phyloP scores from a whole-genome alignment of 192 early-diverging fungal species.

The Backusella parvicylindrica region DNA sequence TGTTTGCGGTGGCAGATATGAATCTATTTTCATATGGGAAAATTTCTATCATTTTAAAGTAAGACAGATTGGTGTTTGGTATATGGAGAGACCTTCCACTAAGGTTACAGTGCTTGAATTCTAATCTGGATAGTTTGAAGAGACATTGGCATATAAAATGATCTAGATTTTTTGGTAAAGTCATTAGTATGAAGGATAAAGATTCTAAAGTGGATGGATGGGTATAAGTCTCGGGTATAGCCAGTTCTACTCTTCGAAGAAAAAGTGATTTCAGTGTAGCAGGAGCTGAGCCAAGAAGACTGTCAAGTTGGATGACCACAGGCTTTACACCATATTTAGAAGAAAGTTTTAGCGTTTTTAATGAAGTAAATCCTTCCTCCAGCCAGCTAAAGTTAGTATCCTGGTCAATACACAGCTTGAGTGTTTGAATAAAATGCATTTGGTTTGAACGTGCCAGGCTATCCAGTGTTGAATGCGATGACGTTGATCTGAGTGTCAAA shows the following conservation, averaged over 20 bases:
- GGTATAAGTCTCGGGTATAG: background rate
- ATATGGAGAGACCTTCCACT: background rate
- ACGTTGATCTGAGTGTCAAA: background rate
- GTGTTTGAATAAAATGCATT: background rate
- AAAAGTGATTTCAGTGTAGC: background rate
- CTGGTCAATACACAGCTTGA: background rate
- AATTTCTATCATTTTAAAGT: background rate
- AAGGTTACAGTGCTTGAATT: background rate
- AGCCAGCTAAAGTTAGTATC: background rate
- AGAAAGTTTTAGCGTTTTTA: background rate
- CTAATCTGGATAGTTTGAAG: background rate
- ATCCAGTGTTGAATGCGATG: background rate
- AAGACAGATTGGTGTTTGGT: background rate
- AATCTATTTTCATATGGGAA: background rate
- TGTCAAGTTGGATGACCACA: background rate
- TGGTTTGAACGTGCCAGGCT: background rate
- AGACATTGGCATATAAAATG: background rate
- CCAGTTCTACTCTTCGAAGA: background rate
- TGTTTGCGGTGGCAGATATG: background rate
- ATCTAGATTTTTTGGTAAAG: background rate
- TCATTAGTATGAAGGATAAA: background rate
- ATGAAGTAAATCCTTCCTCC: background rate
- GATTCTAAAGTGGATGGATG: background rate
- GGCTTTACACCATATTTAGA: background rate
- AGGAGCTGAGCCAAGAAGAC: background rate